Evolutionary conservation across 2,329 filamentous ascomycete genomes (phyloP).

Genomic region (Eurotiales sp.): DNA sequence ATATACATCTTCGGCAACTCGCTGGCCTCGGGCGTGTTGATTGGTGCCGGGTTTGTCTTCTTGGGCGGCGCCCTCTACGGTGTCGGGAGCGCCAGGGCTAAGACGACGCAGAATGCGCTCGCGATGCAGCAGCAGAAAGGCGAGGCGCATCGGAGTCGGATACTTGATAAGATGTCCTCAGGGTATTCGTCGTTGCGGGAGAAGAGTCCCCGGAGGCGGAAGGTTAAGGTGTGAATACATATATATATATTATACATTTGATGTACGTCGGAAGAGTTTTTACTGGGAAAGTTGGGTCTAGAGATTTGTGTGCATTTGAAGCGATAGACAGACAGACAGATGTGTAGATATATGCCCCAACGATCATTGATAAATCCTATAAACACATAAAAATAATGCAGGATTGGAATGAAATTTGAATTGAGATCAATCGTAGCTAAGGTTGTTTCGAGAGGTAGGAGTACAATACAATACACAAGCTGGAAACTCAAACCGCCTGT

Average conservation of each 20-base stretch:
- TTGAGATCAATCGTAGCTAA: not conserved
- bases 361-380: no score
- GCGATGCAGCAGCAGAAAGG: not conserved
- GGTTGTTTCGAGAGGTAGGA: not conserved
- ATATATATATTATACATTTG: no score
- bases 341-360: no score
- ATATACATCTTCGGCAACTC: slow-evolving; percentile 92
- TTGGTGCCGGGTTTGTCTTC: slow-evolving; percentile 84
- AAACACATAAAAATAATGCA: not conserved
- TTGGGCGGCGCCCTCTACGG: slow-evolving; percentile 87
- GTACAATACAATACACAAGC: slow-evolving; percentile 6
- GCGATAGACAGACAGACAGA: not conserved
- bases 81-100: slow-evolving; percentile 55
- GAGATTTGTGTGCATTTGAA: not conserved
- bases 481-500: not conserved
- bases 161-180: not conserved
- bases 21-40: slow-evolving; percentile 69
- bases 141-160: not conserved
- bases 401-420: not conserved
- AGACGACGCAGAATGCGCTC: slow-evolving; percentile 18
- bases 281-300: not conserved
- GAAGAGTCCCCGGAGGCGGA: slow-evolving; percentile 9
- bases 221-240: slow-evolving; percentile 10
- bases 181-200: slow-evolving; percentile 9
- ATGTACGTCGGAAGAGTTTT: no score